These are phyloP conservation scores for Crepidotus sp. DNA, from an alignment of 1,284 basidiomycete genomes.

Conservation along the genomic window DNA sequence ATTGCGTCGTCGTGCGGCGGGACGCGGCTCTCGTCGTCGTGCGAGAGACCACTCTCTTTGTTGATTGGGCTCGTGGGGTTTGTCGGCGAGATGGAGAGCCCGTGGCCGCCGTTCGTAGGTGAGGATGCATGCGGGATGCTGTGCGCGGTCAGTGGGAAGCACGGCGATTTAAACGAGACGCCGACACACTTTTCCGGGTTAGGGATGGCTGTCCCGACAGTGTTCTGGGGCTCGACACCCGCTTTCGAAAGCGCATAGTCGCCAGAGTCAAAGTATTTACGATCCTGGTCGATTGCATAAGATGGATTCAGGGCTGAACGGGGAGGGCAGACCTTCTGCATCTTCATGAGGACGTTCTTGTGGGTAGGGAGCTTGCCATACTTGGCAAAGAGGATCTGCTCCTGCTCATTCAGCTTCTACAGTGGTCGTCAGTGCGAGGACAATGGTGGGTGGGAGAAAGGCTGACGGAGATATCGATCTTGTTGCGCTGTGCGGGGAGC, in stretches of 20 bases:
- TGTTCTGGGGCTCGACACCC: constrained; percentile 79
- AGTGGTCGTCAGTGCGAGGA: constrained; percentile 18
- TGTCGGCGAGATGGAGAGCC: constrained; percentile 63
- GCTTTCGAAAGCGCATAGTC: constrained; percentile 96
- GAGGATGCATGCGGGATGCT: constrained; percentile 60
- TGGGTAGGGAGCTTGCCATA: constrained; percentile 92
- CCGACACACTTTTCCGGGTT: constrained; percentile 88
- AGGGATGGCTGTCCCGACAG: constrained; percentile 89
- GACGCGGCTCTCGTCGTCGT: constrained; percentile 17
- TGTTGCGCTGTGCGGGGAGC: constrained; percentile 79
- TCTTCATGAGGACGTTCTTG: constrained; percentile 89
- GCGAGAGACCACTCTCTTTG: constrained; percentile 56
- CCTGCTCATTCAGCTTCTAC: constrained; percentile 82
- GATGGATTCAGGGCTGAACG: constrained; percentile 5
- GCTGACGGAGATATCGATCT: constrained; percentile 81
- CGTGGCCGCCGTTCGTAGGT: constrained; percentile 43
- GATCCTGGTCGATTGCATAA: constrained; percentile 52
- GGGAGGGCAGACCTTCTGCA: constrained; percentile 72
- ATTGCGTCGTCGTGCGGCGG: constrained; percentile 8
- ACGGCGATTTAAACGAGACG: background rate
- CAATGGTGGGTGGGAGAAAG: background rate
- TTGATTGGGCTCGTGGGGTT: constrained; percentile 51
- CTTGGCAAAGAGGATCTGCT: constrained; percentile 88
- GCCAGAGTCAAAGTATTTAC: constrained; percentile 97
- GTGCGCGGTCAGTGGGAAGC: constrained; percentile 9